Conservation (phyloP, 2,329 filamentous ascomycete species). For the Phialophora verrucosa region DNA sequence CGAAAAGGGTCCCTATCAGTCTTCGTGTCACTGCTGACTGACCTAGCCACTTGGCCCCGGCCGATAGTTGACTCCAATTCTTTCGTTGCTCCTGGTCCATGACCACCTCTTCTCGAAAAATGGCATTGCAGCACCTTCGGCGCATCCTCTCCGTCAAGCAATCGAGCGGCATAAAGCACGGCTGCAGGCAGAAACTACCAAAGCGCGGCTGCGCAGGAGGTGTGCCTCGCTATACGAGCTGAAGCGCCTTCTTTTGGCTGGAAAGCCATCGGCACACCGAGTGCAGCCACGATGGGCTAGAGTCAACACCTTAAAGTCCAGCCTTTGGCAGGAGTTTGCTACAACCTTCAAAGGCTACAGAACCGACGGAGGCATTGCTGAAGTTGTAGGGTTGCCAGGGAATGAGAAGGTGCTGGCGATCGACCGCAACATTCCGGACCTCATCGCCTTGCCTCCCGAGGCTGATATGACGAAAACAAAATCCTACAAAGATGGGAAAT, state of each 20-base stretch:
- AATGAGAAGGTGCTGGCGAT: slow-evolving; percentile 61
- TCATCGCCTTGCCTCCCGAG: slow-evolving; percentile 76
- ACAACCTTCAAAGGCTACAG: slow-evolving; percentile 72
- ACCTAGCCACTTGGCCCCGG: slow-evolving; percentile 43
- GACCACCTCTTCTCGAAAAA: slow-evolving; percentile 81
- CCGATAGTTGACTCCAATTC: slow-evolving; percentile 73
- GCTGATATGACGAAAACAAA: slow-evolving; percentile 73
- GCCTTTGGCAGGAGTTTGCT: slow-evolving; percentile 71
- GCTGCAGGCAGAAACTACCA: slow-evolving; percentile 80
- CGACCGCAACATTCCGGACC: slow-evolving; percentile 81
- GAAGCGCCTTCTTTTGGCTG: slow-evolving; percentile 44
- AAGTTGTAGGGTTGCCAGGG: slow-evolving; percentile 56
- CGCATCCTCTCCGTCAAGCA: slow-evolving; percentile 76
- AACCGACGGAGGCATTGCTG: slow-evolving; percentile 61
- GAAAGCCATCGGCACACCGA: slow-evolving; percentile 46
- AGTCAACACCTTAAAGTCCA: slow-evolving; percentile 78
- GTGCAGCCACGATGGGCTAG: slow-evolving; percentile 89
- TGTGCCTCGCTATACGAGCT: slow-evolving; percentile 72
- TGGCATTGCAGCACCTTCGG: slow-evolving; percentile 79
- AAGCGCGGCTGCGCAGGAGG: slow-evolving; percentile 74
- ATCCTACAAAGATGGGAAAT: slow-evolving; percentile 75
- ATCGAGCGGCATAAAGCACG: slow-evolving; percentile 82
- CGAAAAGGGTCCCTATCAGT: slow-evolving; percentile 28
- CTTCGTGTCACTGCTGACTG: slow-evolving; percentile 44
- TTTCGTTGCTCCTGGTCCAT: slow-evolving; percentile 83